Evolutionary conservation across 108 stramenopile species (phyloP).

Genomic region (Nannochloropsis granulata): DNA sequence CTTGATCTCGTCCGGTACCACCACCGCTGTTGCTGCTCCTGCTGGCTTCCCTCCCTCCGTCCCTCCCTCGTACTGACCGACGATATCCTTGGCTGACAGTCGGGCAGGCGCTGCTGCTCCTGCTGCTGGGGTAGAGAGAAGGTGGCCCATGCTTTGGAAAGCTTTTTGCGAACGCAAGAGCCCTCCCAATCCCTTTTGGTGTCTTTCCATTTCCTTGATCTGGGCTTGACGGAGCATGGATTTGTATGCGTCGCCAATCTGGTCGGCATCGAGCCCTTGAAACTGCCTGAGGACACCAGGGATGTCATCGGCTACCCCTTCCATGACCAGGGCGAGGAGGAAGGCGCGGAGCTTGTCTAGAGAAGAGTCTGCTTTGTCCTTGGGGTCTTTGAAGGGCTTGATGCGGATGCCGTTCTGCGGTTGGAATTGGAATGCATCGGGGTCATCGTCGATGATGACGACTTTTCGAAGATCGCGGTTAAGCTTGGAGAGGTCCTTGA

Average conservation of each 20-base stretch:
- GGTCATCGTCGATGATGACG: slow-evolving; percentile 85
- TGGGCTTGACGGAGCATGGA: slow-evolving; percentile 6
- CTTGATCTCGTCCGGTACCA: background rate
- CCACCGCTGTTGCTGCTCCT: background rate
- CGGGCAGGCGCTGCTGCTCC: background rate
- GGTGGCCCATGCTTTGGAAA: background rate
- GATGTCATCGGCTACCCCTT: slow-evolving; percentile 37
- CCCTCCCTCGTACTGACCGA: background rate
- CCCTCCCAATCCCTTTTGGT: slow-evolving; percentile 5
- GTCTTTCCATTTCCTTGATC: background rate
- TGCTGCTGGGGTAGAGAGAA: background rate
- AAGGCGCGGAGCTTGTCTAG: slow-evolving; percentile 40
- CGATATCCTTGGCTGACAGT: slow-evolving; percentile 21
- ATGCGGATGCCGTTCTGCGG: slow-evolving; percentile 83
- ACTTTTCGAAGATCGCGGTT: slow-evolving; percentile 72
- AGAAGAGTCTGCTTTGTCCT: slow-evolving; percentile 26
- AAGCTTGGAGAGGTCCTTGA: slow-evolving; percentile 73
- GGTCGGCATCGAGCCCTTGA: slow-evolving; percentile 28
- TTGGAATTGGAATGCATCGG: slow-evolving; percentile 57
- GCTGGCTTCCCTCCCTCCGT: background rate
- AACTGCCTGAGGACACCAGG: slow-evolving; percentile 17
- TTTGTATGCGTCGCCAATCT: slow-evolving; percentile 23
- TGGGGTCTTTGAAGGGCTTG: slow-evolving; percentile 73
- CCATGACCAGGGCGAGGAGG: slow-evolving; percentile 38
- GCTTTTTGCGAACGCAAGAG: background rate